Conservation (phyloP, 345 rosid genomes). For the Aquilaria sinensis region DNA sequence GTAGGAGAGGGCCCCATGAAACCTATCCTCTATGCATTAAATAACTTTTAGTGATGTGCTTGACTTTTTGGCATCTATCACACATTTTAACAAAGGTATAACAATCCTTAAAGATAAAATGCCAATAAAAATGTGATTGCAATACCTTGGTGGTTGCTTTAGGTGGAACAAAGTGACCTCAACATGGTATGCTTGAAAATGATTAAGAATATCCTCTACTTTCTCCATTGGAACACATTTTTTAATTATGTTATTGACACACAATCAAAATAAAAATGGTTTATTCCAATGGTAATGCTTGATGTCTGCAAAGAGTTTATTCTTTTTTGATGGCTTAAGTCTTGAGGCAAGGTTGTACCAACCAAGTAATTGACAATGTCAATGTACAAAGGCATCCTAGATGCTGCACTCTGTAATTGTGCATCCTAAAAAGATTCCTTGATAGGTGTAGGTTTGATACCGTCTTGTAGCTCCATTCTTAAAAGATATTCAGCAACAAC, state of each 20-base stretch:
- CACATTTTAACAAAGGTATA: neutral
- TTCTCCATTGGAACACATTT: neutral
- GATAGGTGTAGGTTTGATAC: too few species aligned
- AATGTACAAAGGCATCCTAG: neutral
- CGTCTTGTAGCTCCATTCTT: neutral
- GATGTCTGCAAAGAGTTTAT: too few species aligned
- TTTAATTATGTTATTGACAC: neutral
- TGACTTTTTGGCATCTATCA: neutral
- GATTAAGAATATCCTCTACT: too few species aligned
- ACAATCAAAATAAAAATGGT: too few species aligned
- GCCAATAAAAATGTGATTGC: neutral
- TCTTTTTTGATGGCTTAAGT: too few species aligned
- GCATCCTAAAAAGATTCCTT: neutral
- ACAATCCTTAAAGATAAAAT: neutral
- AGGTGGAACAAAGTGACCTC: neutral
- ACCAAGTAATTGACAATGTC: neutral
- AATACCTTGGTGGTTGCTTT: neutral
- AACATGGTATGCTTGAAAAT: neutral
- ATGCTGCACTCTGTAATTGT: neutral
- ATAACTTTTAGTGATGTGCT: neutral
- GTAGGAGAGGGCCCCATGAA: neutral
- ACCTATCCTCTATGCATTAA: neutral
- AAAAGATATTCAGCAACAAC: neutral
- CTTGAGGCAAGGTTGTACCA: neutral
- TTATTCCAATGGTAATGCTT: too few species aligned